These are phyloP conservation scores for Pseudogymnoascus sp. DNA, from an alignment of 2,329 filamentous ascomycete species.

Conservation along the genomic window DNA sequence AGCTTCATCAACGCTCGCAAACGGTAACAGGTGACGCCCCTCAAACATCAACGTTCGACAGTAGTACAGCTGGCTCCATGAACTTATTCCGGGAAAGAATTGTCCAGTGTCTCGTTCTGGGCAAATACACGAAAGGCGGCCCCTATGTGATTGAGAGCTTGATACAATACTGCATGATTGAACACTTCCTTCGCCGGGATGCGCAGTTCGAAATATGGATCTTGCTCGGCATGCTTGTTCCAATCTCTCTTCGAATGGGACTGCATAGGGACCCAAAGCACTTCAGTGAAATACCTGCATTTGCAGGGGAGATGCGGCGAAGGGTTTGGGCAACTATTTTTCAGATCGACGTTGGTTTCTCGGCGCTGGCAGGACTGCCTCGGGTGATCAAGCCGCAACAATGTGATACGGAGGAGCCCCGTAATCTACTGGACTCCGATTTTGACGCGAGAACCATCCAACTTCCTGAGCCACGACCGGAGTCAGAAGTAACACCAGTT, in stretches of 20 bases:
- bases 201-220: constrained; percentile 39
- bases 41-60: constrained; percentile 23
- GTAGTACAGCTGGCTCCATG: constrained; percentile 21
- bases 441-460: constrained; percentile 30
- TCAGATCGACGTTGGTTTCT: constrained; percentile 69
- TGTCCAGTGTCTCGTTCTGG: constrained; percentile 27
- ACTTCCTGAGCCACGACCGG: constrained; percentile 26
- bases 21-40: background rate
- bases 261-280: constrained; percentile 72
- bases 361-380: constrained; percentile 56
- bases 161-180: constrained; percentile 20
- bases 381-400: constrained; percentile 66
- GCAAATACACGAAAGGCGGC: constrained; percentile 24
- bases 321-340: constrained; percentile 63
- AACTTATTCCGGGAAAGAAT: constrained; percentile 25
- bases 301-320: constrained; percentile 69
- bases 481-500: constrained; percentile 22
- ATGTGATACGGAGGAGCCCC: constrained; percentile 66
- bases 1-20: constrained; percentile 1
- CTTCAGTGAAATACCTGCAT: constrained; percentile 64
- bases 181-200: constrained; percentile 27
- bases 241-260: constrained; percentile 55
- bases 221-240: constrained; percentile 45
- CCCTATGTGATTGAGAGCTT: constrained; percentile 26
- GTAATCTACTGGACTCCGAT: constrained; percentile 46